phyloP scores from a whole-genome alignment of 495 filamentous ascomycete genomes.

The Penicillium angulare region DNA sequence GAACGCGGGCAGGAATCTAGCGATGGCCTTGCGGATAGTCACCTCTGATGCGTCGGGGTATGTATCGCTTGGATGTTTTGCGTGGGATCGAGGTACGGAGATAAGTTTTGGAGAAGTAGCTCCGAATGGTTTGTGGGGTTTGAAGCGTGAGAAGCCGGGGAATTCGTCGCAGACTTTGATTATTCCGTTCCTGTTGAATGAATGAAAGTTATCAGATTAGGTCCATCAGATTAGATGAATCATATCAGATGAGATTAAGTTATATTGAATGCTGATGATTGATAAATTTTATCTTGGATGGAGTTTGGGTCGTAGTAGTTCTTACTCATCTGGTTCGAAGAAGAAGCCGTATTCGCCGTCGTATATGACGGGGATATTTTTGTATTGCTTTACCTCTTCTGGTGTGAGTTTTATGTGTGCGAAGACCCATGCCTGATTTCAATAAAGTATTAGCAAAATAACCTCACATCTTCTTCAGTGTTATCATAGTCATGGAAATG shows the following conservation, averaged over 20 bases:
- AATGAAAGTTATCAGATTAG: too few species aligned
- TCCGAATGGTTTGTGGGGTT: constrained; percentile 30
- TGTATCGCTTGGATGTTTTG: constrained; percentile 21
- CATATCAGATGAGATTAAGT: too few species aligned
- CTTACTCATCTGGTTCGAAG: constrained; percentile 50
- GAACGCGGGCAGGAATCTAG: constrained; percentile 45
- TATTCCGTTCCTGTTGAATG: constrained; percentile 28
- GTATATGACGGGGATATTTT: constrained; percentile 47
- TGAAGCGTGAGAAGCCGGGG: constrained; percentile 34
- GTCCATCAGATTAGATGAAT: too few species aligned
- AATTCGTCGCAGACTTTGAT: constrained; percentile 55
- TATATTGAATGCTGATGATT: too few species aligned
- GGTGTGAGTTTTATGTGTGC: constrained; percentile 47
- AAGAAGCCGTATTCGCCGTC: constrained; percentile 54
- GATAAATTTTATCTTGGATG: too few species aligned
- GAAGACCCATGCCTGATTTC: constrained; percentile 44
- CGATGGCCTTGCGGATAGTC: constrained; percentile 37
- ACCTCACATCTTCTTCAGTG: too few species aligned
- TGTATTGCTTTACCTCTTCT: constrained; percentile 41
- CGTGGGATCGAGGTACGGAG: constrained; percentile 21
- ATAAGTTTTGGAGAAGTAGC: constrained; percentile 28
- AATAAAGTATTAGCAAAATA: too few species aligned
- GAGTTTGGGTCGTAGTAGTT: too few species aligned
- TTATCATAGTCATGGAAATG: not conserved
- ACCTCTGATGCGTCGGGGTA: constrained; percentile 42